Conservation (phyloP, 1,284 basidiomycete genomes). For the Melanopsichium pennsylvanicum region DNA sequence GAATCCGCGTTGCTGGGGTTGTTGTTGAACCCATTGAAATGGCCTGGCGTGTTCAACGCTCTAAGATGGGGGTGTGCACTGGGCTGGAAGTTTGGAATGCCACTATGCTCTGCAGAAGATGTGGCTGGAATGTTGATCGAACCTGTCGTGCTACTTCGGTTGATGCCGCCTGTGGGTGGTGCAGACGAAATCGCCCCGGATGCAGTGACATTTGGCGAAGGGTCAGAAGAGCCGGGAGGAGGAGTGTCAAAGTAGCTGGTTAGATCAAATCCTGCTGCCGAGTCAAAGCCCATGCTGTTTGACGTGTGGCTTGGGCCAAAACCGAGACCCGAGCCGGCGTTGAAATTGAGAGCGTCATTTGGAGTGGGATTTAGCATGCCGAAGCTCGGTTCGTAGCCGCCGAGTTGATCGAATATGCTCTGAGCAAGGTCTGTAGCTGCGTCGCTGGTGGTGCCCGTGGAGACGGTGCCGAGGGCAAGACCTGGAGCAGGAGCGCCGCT, state of each 20-base stretch:
- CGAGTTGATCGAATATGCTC: constrained; percentile 54
- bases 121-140: constrained; percentile 45
- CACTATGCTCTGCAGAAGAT: constrained; percentile 22
- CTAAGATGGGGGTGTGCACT: constrained; percentile 42
- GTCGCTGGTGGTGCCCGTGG: constrained; percentile 35
- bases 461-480: constrained; percentile 29
- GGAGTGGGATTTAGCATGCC: constrained; percentile 49
- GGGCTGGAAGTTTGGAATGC: constrained; percentile 34
- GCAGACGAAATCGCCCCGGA: constrained; percentile 10
- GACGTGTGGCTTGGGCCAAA: constrained; percentile 41
- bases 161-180: constrained; percentile 1
- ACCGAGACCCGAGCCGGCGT: constrained; percentile 22
- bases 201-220: constrained; percentile 26
- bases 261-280: constrained; percentile 41
- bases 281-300: constrained; percentile 47
- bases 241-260: constrained; percentile 45
- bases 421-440: constrained; percentile 45
- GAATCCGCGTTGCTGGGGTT: neutral
- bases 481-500: constrained; percentile 18
- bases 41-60: constrained; percentile 25
- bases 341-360: constrained; percentile 46
- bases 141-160: constrained; percentile 16
- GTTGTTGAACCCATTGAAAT: constrained; percentile 15
- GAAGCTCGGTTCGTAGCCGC: constrained; percentile 47
- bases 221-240: constrained; percentile 19